phyloP scores from a whole-genome alignment of 768 basidiomycete genomes.

The Agrocybe chaxingu region DNA sequence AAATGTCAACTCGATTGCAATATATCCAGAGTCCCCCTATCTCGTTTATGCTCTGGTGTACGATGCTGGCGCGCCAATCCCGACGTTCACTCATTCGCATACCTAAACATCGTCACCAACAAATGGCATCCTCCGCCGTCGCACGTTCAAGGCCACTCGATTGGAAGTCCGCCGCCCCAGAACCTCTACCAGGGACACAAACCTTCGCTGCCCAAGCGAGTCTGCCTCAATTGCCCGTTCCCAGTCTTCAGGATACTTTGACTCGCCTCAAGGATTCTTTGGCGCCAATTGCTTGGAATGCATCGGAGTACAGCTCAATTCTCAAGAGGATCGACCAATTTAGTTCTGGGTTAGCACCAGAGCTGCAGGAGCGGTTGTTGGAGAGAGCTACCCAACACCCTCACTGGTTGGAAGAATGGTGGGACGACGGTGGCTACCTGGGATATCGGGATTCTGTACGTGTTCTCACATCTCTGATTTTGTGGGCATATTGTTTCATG shows the following conservation, averaged over 20 bases:
- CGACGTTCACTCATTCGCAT: slow-evolving; percentile 3
- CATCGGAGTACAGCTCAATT: slow-evolving; percentile 52
- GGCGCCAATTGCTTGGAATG: slow-evolving; percentile 66
- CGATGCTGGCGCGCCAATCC: slow-evolving; percentile 16
- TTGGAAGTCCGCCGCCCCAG: slow-evolving; percentile 76
- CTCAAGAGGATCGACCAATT: slow-evolving; percentile 69
- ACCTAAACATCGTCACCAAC: slow-evolving; percentile 5
- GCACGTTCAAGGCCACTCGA: slow-evolving; percentile 37
- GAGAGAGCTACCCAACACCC: slow-evolving; percentile 48
- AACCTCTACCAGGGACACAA: slow-evolving; percentile 43
- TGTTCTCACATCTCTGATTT: background rate
- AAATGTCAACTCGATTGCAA: too few relatives aligned
- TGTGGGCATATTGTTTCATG: background rate
- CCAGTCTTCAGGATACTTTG: slow-evolving; percentile 63
- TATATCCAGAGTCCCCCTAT: too few relatives aligned
- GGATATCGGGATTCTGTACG: slow-evolving; percentile 82
- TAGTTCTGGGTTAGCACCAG: slow-evolving; percentile 39
- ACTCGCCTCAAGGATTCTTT: slow-evolving; percentile 66
- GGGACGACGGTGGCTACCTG: slow-evolving; percentile 84
- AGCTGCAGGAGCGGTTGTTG: slow-evolving; percentile 65
- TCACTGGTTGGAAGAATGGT: slow-evolving; percentile 94
- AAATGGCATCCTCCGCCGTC: slow-evolving; percentile 22
- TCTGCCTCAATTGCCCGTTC: slow-evolving; percentile 76
- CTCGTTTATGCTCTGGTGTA: background rate
- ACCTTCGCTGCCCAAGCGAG: slow-evolving; percentile 65